Percentiles rank a stretch among this genome's conserved stretches.
phyloP scores from a whole-genome alignment of 805 yeast species.

The Hemisphaericaspora nanyangensis region DNA sequence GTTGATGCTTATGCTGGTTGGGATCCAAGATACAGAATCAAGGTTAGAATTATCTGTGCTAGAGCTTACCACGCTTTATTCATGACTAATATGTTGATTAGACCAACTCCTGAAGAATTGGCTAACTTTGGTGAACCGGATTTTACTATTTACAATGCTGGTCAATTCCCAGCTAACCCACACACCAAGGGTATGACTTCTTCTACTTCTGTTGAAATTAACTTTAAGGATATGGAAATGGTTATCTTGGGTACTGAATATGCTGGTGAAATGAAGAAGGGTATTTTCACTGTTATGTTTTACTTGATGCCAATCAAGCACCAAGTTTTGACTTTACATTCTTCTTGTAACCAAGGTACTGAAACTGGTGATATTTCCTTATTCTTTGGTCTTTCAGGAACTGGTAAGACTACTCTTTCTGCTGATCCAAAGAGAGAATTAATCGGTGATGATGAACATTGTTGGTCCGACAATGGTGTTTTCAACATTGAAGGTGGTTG shows the following conservation, averaged over 20 bases:
- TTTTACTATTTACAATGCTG: conserved; percentile 97
- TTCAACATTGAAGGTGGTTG: conserved; percentile 99
- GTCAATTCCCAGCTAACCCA: conserved; percentile 97
- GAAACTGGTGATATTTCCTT: conserved; percentile 82
- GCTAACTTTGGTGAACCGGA: conserved; percentile 93
- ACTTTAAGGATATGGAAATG: conserved; percentile 98
- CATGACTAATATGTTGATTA: conserved; percentile 97
- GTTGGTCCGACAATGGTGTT: conserved; percentile 98
- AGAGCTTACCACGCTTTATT: conserved; percentile 97
- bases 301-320: conserved; percentile 95
- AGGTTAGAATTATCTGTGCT: conserved; percentile 94
- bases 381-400: conserved; percentile 95
- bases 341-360: conserved; percentile 89
- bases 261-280: conserved; percentile 99
- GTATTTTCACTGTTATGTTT: conserved; percentile 98
- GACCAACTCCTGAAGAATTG: conserved; percentile 89
- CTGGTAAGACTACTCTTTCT: conserved; percentile 95
- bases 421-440: conserved; percentile 92
- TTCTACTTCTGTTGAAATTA: conserved; percentile 90
- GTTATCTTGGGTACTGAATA: conserved; percentile 97
- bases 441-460: conserved; percentile 98
- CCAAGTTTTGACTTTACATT: conserved; percentile 88
- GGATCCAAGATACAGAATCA: conserved; percentile 97
- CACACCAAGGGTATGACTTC: conserved; percentile 98
- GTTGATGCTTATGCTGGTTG: conserved; percentile 98